These are phyloP conservation scores for Lomentospora prolificans DNA, from an alignment of 2,329 filamentous ascomycete species.

Conservation along the genomic window DNA sequence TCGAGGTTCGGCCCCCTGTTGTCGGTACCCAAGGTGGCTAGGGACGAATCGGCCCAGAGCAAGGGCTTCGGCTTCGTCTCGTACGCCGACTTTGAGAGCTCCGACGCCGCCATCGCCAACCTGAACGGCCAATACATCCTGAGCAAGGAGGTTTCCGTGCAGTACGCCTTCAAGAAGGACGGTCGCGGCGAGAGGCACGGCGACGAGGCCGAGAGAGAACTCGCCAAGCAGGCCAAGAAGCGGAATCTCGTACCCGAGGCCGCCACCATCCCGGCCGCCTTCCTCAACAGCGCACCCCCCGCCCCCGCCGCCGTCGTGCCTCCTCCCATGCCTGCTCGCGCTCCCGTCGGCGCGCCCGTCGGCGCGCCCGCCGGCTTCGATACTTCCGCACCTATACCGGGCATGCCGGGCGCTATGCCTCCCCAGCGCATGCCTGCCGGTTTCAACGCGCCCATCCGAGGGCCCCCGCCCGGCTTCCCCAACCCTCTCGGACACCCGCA, in stretches of 20 bases:
- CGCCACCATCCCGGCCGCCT: conserved; percentile 64
- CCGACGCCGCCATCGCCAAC: conserved; percentile 80
- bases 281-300: conserved; percentile 37
- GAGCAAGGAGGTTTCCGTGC: conserved; percentile 92
- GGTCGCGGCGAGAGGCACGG: conserved; percentile 95
- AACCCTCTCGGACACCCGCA: conserved; percentile 16
- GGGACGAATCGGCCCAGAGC: conserved; percentile 77
- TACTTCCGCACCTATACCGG: conserved; percentile 19
- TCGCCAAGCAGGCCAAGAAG: conserved; percentile 86
- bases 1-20: conserved; percentile 81
- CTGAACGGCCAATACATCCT: conserved; percentile 96
- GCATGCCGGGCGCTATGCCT: conserved; percentile 11
- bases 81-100: conserved; percentile 86
- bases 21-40: conserved; percentile 78
- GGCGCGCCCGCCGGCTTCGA: conserved; percentile 28
- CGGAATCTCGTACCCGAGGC: conserved; percentile 82
- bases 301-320: conserved; percentile 14
- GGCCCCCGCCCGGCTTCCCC: conserved; percentile 26
- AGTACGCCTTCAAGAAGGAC: conserved; percentile 99
- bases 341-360: conserved; percentile 12
- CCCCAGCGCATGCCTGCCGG: conserved; percentile 22
- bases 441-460: conserved; percentile 26
- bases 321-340: conserved; percentile 13
- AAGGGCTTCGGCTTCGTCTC: conserved; percentile 97
- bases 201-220: conserved; percentile 82